Percentiles rank a stretch among this genome's conserved stretches.
Conservation (phyloP, 257 asterid genomes). For the Solanum commersonii region DNA sequence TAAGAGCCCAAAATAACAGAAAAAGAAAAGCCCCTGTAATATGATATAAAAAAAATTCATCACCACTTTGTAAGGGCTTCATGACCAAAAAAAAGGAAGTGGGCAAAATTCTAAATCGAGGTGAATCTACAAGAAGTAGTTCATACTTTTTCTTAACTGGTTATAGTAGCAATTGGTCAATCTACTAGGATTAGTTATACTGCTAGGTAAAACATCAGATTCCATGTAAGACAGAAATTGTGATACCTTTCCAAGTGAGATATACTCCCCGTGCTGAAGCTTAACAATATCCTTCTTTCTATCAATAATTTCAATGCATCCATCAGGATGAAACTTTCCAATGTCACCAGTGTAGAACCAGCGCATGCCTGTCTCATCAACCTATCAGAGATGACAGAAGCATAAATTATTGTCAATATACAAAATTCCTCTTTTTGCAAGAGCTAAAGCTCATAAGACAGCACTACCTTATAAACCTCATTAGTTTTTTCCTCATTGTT, state of each 20-base stretch:
- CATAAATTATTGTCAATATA: background rate
- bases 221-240: background rate
- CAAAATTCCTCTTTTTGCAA: background rate
- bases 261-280: constrained; percentile 93
- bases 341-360: constrained; percentile 93
- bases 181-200: background rate
- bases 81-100: background rate
- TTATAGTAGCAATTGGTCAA: background rate
- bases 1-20: background rate
- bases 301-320: constrained; percentile 87
- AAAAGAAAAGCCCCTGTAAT: background rate
- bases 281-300: constrained; percentile 89
- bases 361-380: constrained; percentile 78
- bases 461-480: constrained; percentile 60
- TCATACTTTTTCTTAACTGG: background rate
- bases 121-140: background rate
- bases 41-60: background rate
- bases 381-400: constrained; percentile 27
- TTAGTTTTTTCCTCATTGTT: constrained; percentile 67
- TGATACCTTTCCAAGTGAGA: constrained; percentile 83
- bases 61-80: background rate
- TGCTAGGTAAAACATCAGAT: background rate
- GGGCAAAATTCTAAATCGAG: background rate
- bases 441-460: background rate
- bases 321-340: constrained; percentile 85